Percentiles rank a stretch among this genome's conserved stretches.
Evolutionary conservation across 495 filamentous ascomycete genomes (phyloP).

Genomic region (Neurospora tetraspora): DNA sequence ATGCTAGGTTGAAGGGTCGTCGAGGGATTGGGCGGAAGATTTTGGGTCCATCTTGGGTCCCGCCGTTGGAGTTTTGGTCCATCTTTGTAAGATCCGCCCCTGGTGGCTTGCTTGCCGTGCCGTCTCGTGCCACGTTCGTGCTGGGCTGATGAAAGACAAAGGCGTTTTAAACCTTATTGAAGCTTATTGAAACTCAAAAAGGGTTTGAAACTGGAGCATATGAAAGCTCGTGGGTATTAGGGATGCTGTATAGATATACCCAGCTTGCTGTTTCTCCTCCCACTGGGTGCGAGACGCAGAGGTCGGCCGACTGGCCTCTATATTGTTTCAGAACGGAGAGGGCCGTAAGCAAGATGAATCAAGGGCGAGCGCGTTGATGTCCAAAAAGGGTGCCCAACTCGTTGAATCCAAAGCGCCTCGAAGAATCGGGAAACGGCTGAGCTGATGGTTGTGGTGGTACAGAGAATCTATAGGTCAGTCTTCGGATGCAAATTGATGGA

Average conservation of each 20-base stretch:
- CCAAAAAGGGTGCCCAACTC: neutral
- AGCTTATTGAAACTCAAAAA: neutral
- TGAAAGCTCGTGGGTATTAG: neutral
- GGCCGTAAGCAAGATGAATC: neutral
- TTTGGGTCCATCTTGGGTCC: slow-evolving; percentile 8
- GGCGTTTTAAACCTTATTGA: neutral
- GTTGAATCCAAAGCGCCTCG: neutral
- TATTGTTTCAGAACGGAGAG: neutral
- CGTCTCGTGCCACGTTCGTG: neutral
- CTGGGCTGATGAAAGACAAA: neutral
- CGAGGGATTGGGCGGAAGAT: slow-evolving; percentile 51
- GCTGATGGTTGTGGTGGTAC: neutral
- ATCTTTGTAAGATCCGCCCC: neutral
- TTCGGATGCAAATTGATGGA: neutral
- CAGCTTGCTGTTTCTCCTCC: neutral
- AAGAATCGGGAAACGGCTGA: neutral
- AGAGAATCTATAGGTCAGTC: neutral
- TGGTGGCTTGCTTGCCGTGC: neutral
- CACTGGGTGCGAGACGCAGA: neutral
- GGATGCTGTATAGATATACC: neutral
- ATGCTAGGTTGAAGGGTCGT: slow-evolving; percentile 60
- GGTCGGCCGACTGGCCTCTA: neutral
- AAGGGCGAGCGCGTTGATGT: neutral
- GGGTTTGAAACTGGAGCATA: neutral
- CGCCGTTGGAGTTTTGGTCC: neutral